phyloP scores from a whole-genome alignment of 768 basidiomycete species.

The Podaxis rugospora region DNA sequence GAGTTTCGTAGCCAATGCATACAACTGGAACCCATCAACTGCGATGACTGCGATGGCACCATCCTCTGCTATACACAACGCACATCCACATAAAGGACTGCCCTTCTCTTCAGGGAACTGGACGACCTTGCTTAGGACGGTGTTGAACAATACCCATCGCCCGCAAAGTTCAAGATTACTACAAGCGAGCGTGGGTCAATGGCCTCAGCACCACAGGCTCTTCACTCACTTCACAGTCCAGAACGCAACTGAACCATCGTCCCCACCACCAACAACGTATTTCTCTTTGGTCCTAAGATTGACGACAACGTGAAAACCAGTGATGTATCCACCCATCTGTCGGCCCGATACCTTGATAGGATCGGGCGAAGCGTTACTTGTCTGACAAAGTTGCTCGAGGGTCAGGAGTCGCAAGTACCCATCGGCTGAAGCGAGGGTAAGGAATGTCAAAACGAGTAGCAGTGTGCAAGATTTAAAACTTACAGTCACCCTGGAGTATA shows the following conservation, averaged over 20 bases:
- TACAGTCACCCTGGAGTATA: conserved; percentile 65
- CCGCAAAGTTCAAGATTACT: conserved; percentile 66
- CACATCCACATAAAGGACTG: conserved; percentile 61
- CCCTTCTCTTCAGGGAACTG: conserved; percentile 47
- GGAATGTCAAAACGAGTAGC: conserved; percentile 9
- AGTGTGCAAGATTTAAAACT: conserved; percentile 15
- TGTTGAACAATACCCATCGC: conserved; percentile 69
- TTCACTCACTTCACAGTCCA: conserved; percentile 62
- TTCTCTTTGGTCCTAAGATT: conserved; percentile 57
- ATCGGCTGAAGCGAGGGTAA: conserved; percentile 36
- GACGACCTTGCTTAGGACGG: conserved; percentile 56
- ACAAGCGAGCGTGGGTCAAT: background rate
- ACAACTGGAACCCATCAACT: conserved; percentile 77
- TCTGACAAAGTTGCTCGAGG: conserved; percentile 32
- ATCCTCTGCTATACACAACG: conserved; percentile 69
- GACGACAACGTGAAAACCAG: conserved; percentile 48
- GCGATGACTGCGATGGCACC: conserved; percentile 82
- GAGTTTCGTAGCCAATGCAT: conserved; percentile 21
- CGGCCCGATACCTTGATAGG: conserved; percentile 38
- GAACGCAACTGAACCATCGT: conserved; percentile 73
- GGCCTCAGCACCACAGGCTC: background rate
- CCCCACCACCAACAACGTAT: conserved; percentile 68
- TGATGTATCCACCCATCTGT: conserved; percentile 43
- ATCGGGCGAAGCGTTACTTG: conserved; percentile 17
- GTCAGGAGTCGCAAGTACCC: conserved; percentile 46